Evolutionary conservation across 2,329 filamentous ascomycete genomes (phyloP), one percentile per base, ranked within the genome.

Genomic region (Ceratocystis huliohia): DNA sequence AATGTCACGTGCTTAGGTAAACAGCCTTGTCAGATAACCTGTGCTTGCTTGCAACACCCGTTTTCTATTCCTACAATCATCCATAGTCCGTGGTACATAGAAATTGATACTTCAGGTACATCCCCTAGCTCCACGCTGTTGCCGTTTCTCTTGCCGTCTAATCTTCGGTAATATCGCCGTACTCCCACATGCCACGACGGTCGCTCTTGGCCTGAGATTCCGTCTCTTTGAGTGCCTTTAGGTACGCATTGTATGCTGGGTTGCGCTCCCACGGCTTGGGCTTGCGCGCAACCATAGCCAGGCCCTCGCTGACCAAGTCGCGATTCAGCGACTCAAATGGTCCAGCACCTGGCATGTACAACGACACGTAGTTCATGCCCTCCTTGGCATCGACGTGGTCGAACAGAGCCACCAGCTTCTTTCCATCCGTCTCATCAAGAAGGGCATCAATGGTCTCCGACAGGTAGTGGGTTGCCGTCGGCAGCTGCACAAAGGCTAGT

Each of bases 151-250:
- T 68, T 17, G 10, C 25, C 44, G 17, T 46, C 75, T 85, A 91
- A 73, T 96, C 91, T 79, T 96, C 92, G 15, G 91, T 96, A 73
- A 96, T 82, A 75, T 97, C 94, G 71, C 94, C 94, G 76, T 97
- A 99, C 82, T 99, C 94, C 92, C 93, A 99, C 83, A 96, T 94
- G 56, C 94, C 94, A 70, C 85, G 81, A 69, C 91, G 84, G 67
- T 86, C 85, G 66, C 83, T 80, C 83, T 95, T 96, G 3, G 93
- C 93, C 75, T 87, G 81, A 45, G 82, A 80, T 79, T 96, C 88
- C 64, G 88, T 83, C 75, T 88, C 82, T 73, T 84, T 86, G 69
- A 96, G 78, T 71, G 84, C 83, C 75, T 85, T 83, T 69, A 96
- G 77, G 56, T 91, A 84, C 44, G 88, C 82, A 67, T 82, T 82